Evolutionary conservation across 1,139 yeast species (phyloP), one percentile per base, ranked within the genome.

Genomic region (Debaryomycetaceae sp.): DNA sequence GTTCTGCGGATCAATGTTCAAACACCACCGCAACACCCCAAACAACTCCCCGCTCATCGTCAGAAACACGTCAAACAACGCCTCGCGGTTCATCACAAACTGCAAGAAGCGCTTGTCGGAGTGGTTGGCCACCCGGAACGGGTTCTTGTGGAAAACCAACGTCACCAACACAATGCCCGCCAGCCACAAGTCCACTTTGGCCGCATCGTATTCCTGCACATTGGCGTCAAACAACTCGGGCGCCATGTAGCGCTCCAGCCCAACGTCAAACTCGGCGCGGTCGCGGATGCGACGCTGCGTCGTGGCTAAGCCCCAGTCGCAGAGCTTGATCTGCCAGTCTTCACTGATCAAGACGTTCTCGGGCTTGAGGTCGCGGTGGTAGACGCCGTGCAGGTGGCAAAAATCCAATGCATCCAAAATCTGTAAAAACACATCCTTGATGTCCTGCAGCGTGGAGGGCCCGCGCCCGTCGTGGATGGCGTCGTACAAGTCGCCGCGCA

Each of bases 191-290:
- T 91, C 98, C 31, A 84, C 84, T 56, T 84, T 83, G 16, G 83
- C 78, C 13, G 96, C 91, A 48, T 83, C 86, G 55, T 91, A 91
- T 28, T 69, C 65, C 25, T 72, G 74, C 12, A 26, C 29, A 32
- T 74, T 69, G 16, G 63, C 56, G 44, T 81, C 86, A 48, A 83
- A 76, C 34, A 89, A 64, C 52, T 91, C 98, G 1, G 98, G 98
- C 0, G 97, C 95, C 98, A 91, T 91, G 56, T 91, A 91, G 38
- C 96, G 69, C 56, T 89, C 96, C 30, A 91, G 79, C 16, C 98
- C 98, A 36, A 89, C 84, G 42, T 89, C 96, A 53, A 88, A 84
- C 48, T 89, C 96, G 30, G 48, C 52, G 23, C 46, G 50, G 41
- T 64, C 53, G 25, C 73, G 59, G 46, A 88, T 79, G 27, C 60